These are phyloP conservation scores for Phlegmacium glaucopus DNA, from an alignment of 768 basidiomycete species.

Conservation along the genomic window DNA sequence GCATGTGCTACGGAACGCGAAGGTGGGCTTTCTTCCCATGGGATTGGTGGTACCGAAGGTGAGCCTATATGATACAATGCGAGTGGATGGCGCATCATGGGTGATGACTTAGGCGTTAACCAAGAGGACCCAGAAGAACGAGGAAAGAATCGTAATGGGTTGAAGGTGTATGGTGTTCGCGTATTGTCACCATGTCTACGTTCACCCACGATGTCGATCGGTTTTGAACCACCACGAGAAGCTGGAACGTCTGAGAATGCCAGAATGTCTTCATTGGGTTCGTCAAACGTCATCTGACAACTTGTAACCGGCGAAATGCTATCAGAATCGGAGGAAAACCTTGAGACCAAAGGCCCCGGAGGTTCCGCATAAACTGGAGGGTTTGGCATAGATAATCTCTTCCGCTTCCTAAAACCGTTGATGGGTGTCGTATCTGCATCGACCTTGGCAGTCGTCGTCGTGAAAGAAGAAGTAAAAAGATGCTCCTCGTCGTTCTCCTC, in stretches of 20 bases:
- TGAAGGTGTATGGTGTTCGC: constrained; percentile 17
- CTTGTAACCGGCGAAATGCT: neutral
- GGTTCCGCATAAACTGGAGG: constrained; percentile 22
- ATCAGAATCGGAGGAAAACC: constrained; percentile 9
- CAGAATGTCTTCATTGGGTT: constrained; percentile 12
- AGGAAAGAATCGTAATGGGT: constrained; percentile 23
- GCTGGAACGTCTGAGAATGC: constrained; percentile 4
- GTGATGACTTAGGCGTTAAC: constrained; percentile 18
- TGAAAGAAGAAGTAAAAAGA: constrained; percentile 21
- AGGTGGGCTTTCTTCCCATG: constrained; percentile 5
- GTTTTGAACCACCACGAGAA: constrained; percentile 9
- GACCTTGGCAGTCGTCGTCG: constrained; percentile 16
- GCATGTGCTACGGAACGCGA: neutral
- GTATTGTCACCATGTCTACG: constrained; percentile 6
- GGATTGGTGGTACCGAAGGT: constrained; percentile 3
- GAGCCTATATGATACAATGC: constrained; percentile 6
- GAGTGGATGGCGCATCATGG: neutral
- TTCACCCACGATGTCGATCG: constrained; percentile 12
- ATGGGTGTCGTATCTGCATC: constrained; percentile 10
- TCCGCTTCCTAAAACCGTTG: constrained; percentile 17
- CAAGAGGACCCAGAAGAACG: constrained; percentile 22
- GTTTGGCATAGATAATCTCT: constrained; percentile 23
- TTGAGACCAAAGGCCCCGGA: constrained; percentile 10
- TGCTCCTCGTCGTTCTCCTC: constrained; percentile 14
- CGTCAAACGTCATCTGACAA: constrained; percentile 5